Base-by-base conservation (phyloP, 495 filamentous ascomycete species). In the Cairneyella variabilis region DNA sequence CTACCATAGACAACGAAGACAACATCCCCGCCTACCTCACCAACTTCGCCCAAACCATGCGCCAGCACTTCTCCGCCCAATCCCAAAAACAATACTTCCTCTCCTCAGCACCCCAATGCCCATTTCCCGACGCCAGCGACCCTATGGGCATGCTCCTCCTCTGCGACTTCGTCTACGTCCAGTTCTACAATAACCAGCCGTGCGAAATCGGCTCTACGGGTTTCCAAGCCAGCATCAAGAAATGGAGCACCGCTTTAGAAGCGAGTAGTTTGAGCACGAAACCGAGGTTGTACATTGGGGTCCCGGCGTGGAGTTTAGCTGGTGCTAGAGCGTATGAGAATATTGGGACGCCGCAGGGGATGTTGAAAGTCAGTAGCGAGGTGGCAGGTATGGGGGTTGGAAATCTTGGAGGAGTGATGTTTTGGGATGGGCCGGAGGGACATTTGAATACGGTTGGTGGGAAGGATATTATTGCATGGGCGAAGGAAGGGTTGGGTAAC, bases 61-160 rank as follows among this genome's bases (percentile, higher is more conserved):
- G 73, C 23, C 54, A 20, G 22, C 59, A 64, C 32, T 73, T 72
- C 49, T 53, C 64, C 25, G 41, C 59, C 4, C 66, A 17, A 7
- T 0, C 55, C 3, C 41, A 52, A 8, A 56, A 58, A 37, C 56
- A 52, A 12, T 82, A 79, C 65, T 83, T 75, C 61, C 69, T 84
- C 36, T 72, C 78, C 12, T 71, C 78, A 5, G 75, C 79, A 3
- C 80, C 80, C 9, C 71, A 77, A 55, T 83, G 80, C 47, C 71
- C 75, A 3, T 71, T 70, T 43, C 80, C 79, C 0, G 76, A 81
- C 56, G 68, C 67, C 5, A 68, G 64, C 7, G 72, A 72, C 55
- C 71, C 74, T 12, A 42, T 45, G 6, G 47, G 50, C 2, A 62
- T 69, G 3, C 64, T 73, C 53, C 21, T 26, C 43, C 46, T 42